Evolutionary conservation across 2,329 filamentous ascomycete species (phyloP).

Genomic region (Pestalotiopsis sp.): DNA sequence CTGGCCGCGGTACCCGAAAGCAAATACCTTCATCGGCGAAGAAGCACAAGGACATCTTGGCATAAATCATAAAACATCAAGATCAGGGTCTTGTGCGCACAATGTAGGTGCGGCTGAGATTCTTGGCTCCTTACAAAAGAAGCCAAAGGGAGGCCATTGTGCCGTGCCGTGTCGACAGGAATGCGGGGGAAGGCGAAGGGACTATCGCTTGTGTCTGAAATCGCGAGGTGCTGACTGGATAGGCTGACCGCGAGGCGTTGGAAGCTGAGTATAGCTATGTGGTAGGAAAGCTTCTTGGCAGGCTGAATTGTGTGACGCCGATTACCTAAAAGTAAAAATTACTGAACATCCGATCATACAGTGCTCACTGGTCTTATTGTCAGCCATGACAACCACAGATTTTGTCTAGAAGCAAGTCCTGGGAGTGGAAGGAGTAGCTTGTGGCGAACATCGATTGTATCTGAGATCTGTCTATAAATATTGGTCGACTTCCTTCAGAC

Average conservation of each 20-base stretch:
- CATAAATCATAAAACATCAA: not conserved
- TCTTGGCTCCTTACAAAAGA: not conserved
- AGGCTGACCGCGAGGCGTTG: not conserved
- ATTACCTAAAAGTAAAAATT: not conserved
- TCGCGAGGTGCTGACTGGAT: not conserved
- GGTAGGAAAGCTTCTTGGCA: not conserved
- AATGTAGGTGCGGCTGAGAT: not conserved
- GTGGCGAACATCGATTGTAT: not conserved
- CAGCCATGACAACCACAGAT: not conserved
- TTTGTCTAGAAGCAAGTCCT: not conserved
- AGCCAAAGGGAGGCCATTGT: not conserved
- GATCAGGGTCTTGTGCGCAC: not conserved
- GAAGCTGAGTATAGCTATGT: not conserved
- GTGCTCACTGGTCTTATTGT: not conserved
- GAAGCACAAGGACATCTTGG: not conserved
- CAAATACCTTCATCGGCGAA: not conserved
- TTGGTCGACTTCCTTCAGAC: not conserved
- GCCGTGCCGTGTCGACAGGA: not conserved
- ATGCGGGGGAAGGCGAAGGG: not conserved
- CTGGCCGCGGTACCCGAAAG: not conserved
- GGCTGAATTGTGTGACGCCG: not conserved
- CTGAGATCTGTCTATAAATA: not conserved
- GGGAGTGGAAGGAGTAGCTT: not conserved
- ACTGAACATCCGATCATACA: not conserved
- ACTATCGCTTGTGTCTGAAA: not conserved